Base-by-base conservation (phyloP, 179 eudicot species). In the Silene noctiflora region DNA sequence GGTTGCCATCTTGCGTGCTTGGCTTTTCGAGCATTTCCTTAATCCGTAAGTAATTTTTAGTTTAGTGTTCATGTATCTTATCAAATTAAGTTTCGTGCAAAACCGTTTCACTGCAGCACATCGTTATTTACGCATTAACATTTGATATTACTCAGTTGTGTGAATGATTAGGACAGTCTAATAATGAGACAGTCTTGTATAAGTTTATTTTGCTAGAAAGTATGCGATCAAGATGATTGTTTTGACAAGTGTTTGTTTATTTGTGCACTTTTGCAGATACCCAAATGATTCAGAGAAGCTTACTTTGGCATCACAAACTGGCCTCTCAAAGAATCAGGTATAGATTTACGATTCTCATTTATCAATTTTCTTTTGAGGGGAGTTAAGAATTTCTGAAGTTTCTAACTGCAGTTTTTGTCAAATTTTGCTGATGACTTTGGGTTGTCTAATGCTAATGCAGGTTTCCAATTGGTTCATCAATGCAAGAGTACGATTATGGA, bases 401-500 rank as follows among this genome's bases (percentile, higher is more conserved):
- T 48, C 16, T 6, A 2, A 21, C 11, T 25, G 0, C 19, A 4
- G 46, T 55, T 72, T 55, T n/a, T 42, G 75, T 67, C n/a, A 11
- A 7, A 0, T 4, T 53, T 17, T 46, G 55, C 25, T 77, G 71
- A 53, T 72, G 56, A 3, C 21, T 56, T 58, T 1, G 46, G 6
- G 42, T 5, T 1, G 10, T 13, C 22, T 22, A 12, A 22, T 46
- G 44, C 8, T 17, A 55, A 42, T 79, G 76, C 21, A 93, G 98
- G 91, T 93, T 67, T 89, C 98, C 12, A 93, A 93, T 35, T 93
- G 98, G 98, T 93, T 93, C 73, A 93, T 93, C 76, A 93, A 93
- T 84, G 98, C 98, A 13, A 85, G 98, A 69, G 98, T 91, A 53
- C 84, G 98, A 70, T 84, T 93, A 69, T 93, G 98, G 98, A 93